phyloP scores from a whole-genome alignment of 345 rosid genomes.

The Reutealis trisperma region DNA sequence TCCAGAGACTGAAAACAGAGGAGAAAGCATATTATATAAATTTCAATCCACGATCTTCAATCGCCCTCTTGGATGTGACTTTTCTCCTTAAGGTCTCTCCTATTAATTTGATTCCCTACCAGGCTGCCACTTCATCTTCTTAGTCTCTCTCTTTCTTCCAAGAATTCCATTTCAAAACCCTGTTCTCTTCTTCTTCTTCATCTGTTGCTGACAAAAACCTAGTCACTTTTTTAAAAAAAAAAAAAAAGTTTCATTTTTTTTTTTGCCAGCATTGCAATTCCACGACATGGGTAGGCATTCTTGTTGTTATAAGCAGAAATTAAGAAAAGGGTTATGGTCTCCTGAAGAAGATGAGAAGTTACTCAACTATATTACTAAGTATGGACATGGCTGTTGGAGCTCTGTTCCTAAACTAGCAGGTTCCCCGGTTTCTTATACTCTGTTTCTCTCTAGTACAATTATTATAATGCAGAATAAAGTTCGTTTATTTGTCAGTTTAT shows the following conservation, averaged over 20 bases:
- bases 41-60: slow-evolving; percentile 29
- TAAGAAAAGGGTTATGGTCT: slow-evolving; percentile 87
- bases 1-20: slow-evolving; percentile 11
- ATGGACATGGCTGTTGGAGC: slow-evolving; percentile 89
- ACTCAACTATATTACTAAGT: slow-evolving; percentile 60
- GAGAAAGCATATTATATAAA: slow-evolving; percentile 11
- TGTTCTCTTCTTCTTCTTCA: neutral
- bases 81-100: slow-evolving; percentile 24
- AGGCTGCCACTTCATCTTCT: slow-evolving; percentile 37
- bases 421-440: slow-evolving; percentile 14
- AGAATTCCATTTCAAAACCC: slow-evolving; percentile 10
- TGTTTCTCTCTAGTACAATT: neutral
- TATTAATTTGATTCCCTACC: slow-evolving; percentile 44
- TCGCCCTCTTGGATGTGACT: slow-evolving; percentile 38
- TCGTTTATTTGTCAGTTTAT: no score
- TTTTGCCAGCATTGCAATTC: slow-evolving; percentile 20
- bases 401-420: slow-evolving; percentile 88
- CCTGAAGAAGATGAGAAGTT: slow-evolving; percentile 92
- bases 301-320: slow-evolving; percentile 76
- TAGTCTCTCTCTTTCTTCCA: slow-evolving; percentile 20
- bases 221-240: neutral
- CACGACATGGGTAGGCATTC: slow-evolving; percentile 78
- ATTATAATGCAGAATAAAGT: no score
- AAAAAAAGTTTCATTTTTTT: no score
- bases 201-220: slow-evolving; percentile 19